Base-by-base conservation (phyloP, 768 basidiomycete genomes). In the Trametes cinnabarina region DNA sequence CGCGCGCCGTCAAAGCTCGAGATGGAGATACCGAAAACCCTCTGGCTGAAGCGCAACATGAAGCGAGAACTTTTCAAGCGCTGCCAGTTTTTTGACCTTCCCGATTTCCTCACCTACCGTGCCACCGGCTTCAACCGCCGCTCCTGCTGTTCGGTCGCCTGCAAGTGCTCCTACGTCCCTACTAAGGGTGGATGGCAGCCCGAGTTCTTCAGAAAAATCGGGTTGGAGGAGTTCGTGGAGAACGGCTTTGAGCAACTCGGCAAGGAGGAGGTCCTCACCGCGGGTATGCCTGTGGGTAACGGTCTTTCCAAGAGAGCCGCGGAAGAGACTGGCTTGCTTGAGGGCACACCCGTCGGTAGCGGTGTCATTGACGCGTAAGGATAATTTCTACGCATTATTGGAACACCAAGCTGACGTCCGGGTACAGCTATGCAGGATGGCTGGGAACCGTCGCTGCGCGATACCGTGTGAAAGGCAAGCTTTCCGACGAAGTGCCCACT, bases 1-100 rank as follows among this genome's bases (percentile, higher is more conserved):
- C 19, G 20, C 9, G 12, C 32, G 11, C 1, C 47, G 1, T 3
- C 8, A 8, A 43, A 97, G 92, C 82, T 98, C 41, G 95, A 98
- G 73, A 98, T 98, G 97, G 96, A 98, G 73, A 85, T 98, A 42
- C 96, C 96, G 0, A 98, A 98, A 72, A 88, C 95, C 28, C 84
- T 98, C 26, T 98, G 97, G 97, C 81, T 98, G 41, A 98, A 95
- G 72, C 87, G 84, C 58, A 79, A 90, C 75, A 95, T 98, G 94
- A 68, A 80, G 2, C 69, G 83, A 0, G 74, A 80, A 11, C 78
- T 77, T 17, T 98, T 99, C 74, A 72, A 81, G 22, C 76, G 76
- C 52, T 91, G 88, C 73, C 88, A 92, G 65, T 90, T 91, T 76
- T 90, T 87, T 71, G 94, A 96, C 68, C 83, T 97, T 17, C 94